Evolutionary conservation across 305 asterid species (phyloP).

Genomic region (Salvia sclarea): DNA sequence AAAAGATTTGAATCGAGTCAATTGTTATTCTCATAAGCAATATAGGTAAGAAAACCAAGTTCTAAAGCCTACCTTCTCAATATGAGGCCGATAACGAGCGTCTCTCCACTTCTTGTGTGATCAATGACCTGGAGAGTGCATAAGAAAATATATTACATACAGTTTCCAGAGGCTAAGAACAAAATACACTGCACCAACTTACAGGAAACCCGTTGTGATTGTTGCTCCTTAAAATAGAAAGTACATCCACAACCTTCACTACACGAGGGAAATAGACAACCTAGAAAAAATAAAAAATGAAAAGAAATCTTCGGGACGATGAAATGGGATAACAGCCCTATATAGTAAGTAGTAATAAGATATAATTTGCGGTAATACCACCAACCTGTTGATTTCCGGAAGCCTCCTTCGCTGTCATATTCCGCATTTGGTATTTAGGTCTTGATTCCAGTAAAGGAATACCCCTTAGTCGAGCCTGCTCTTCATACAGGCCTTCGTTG

Average conservation of each 20-base stretch:
- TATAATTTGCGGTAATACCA: constrained; percentile 20
- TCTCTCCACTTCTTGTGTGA: constrained; percentile 83
- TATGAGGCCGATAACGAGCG: constrained; percentile 90
- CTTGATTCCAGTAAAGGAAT: constrained; percentile 93
- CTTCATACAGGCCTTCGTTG: constrained; percentile 95
- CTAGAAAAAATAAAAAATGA: constrained; percentile 34
- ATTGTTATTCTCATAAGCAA: constrained; percentile 1
- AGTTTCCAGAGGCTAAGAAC: constrained; percentile 24
- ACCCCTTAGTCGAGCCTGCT: constrained; percentile 88
- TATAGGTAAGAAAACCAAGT: neutral
- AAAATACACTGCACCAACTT: constrained; percentile 40
- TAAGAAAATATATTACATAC: constrained; percentile 22
- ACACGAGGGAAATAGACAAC: constrained; percentile 90
- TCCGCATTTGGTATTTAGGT: constrained; percentile 96
- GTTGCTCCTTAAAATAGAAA: constrained; percentile 85
- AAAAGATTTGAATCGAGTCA: constrained; percentile 24
- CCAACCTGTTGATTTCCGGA: constrained; percentile 82
- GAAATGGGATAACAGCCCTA: neutral
- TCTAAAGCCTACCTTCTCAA: constrained; percentile 68
- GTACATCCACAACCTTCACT: constrained; percentile 80
- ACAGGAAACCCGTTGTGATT: constrained; percentile 95
- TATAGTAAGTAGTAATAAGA: neutral
- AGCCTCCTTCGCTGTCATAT: constrained; percentile 89
- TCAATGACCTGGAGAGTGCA: constrained; percentile 71
- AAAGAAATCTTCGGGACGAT: constrained; percentile 14